Evolutionary conservation across 768 basidiomycete species (phyloP), one percentile per base, ranked within the genome.

Genomic region (Macrocybe gigantea): DNA sequence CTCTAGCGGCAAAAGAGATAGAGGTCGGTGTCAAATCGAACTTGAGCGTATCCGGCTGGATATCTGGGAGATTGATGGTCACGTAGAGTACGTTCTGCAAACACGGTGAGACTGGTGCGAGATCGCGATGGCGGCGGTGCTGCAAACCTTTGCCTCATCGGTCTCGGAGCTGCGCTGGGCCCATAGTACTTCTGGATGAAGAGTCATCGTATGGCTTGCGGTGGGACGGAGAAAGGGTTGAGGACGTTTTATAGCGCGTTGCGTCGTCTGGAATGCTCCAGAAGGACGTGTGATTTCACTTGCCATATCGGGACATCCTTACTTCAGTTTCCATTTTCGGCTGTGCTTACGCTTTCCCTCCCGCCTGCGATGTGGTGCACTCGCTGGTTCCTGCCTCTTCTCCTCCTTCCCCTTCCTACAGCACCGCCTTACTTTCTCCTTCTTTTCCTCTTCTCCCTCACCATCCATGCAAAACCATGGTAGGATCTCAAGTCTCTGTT

Each of bases 131-230:
- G 53, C 45, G 49, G 54, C 42, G 46, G 45, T 52, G 51, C 46
- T 45, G 46, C 45, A 41, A 41, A 89, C 93, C 75, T 93, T 93
- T 41, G 73, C 75, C 32, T 80, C 72, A 10, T 72, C 77, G 8
- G 72, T 58, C 11, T 66, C 75, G 36, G 82, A 87, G 73, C 85
- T 90, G 57, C 95, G 82, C 69, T 98, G 94, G 40, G 95, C 94
- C 93, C 94, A 98, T 2, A 93, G 77, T 33, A 95, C 74, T 69
- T 96, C 93, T 34, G 94, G 94, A 66, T 92, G 90, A 53, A 60
- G 64, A 33, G 72, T 56, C 75, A 77, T 77, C 40, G 56, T 63
- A 52, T 52, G 52, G 33, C 38, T 42, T 41, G 46, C 48, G 49
- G 22, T 38, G 46, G 15, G 8, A 39, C 22, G 43, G 43, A 46